A percentile compares a stretch with the other conserved stretches of the same genome.
Evolutionary conservation across 805 yeast species (phyloP).

Genomic region (Kuraishia hungarica): DNA sequence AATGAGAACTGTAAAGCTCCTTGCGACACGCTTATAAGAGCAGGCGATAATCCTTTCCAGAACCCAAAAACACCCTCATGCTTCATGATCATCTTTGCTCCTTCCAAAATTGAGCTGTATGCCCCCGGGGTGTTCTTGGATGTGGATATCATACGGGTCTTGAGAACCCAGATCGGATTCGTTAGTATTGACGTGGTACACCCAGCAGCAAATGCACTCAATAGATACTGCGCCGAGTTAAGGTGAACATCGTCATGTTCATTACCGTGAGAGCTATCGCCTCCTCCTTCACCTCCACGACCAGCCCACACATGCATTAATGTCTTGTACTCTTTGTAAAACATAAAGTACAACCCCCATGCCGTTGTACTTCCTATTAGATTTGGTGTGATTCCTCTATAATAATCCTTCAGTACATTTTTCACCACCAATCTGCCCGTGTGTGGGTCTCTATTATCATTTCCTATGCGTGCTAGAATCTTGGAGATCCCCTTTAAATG

Average conservation of each 20-base stretch:
- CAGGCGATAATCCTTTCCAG: constrained; percentile 73
- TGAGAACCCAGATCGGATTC: constrained; percentile 93
- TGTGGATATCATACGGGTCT: constrained; percentile 76
- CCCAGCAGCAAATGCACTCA: constrained; percentile 66
- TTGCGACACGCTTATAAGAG: constrained; percentile 77
- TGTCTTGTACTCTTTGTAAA: constrained; percentile 58
- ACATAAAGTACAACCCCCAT: constrained; percentile 82
- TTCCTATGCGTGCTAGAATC: constrained; percentile 10
- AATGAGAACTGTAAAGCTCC: constrained; percentile 83
- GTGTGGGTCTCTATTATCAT: constrained; percentile 5
- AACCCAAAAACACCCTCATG: constrained; percentile 63
- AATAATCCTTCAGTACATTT: constrained; percentile 25
- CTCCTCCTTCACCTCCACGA: constrained; percentile 5
- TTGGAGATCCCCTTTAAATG: constrained; percentile 20
- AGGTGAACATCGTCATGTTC: constrained; percentile 22
- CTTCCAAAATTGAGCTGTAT: constrained; percentile 50
- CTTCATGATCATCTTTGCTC: constrained; percentile 36
- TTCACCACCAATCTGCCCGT: constrained; percentile 5
- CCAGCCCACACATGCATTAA: constrained; percentile 7
- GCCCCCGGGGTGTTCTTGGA: constrained; percentile 35
- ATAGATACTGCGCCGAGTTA: constrained; percentile 36
- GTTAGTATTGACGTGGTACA: constrained; percentile 65
- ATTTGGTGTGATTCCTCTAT: constrained; percentile 78
- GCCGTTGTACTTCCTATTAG: constrained; percentile 76
- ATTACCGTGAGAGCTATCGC: constrained; percentile 5